Evolutionary conservation across 495 filamentous ascomycete species (phyloP), one percentile per base, ranked within the genome.

Genomic region (Penicillium herquei): DNA sequence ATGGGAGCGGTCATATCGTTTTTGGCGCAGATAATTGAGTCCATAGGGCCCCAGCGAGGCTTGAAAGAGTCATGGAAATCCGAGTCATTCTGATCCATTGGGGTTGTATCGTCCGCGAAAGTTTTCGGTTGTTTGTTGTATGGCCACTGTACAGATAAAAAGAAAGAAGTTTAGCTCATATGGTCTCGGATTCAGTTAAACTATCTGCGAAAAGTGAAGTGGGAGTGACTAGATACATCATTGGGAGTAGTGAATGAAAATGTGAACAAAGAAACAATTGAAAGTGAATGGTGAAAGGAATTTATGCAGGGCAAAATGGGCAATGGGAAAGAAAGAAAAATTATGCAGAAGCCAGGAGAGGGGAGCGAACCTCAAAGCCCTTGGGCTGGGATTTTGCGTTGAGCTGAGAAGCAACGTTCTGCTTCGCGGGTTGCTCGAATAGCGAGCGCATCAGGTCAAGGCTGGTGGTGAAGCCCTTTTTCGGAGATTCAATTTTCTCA

Each of bases 381-480:
- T 81, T 83, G 66, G 77, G 78, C 58, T 76, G 79, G 70, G 62
- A 66, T 47, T 66, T 67, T 52, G 74, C 74, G 55, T 73, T 77
- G 48, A 67, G 31, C 26, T 68, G 70, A 62, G 69, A 72, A 31
- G 62, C 55, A 17, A 65, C 71, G 64, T 57, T 57, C 40, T 70
- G 69, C 64, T 70, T 73, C 52, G 70, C 67, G 48, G 71, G 82
- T 58, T 86, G 82, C 60, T 86, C 82, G 68, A 92, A 96, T 45
- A 96, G 67, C 43, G 90, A 95, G 62, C 95, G 88, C 91, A 96
- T 95, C 70, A 96, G 65, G 73, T 96, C 91, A 66, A 96, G 92
- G 61, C 84, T 89, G 17, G 84, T 92, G 6, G 82, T 75, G 65
- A 96, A 91, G 0, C 81, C 81, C 47, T 81, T 80, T 48, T 79